Evolutionary conservation across 2,329 filamentous ascomycete genomes (phyloP), one percentile per base, ranked within the genome.

Genomic region (Rutstroemia sp.): DNA sequence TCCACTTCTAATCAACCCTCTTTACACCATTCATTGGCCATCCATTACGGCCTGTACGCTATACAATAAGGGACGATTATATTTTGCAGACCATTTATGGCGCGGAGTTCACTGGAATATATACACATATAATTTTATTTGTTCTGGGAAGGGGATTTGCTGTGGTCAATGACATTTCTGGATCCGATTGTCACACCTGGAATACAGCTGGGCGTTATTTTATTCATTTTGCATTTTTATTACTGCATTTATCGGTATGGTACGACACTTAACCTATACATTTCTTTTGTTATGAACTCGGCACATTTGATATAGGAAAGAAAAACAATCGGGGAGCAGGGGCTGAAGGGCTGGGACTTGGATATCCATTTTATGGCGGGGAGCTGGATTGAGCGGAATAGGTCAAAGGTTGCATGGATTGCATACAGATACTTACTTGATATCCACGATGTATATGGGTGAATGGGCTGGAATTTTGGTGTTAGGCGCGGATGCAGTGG

Each of bases 41-140:
- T n/a, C 25, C 38, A 48, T 19, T 45, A 37, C 12, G 42, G 27
- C 51, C 12, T 53, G 51, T 48, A 39, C 42, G 30, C 30, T 48
- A 54, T 54, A 48, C 3, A 34, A 34, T 34, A 12, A 34, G 30
- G 30, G 30, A 4, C 5, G 30, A 48, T 27, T n/a, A 7, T 48
- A 34, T 34, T 34, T 34, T 25, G 34, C 51, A 34, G 34, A 38
- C 16, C 48, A 16, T 37, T 19, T 34, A 14, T 34, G 30, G 27
- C 47, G 27, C 30, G 47, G 47, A 34, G 27, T 48, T 37, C 10
- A 12, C 3, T 19, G 9, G 47, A 48, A 38, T 25, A 51, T 38
- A 17, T 27, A 51, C 27, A 38, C 23, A 39, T 17, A 50, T 58
- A 57, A 53, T 57, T 57, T 54, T 57, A 57, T 57, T 57, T 57